These are phyloP conservation scores for Coemansia asiatica DNA, from an alignment of 192 early-diverging fungal species.

Conservation along the genomic window DNA sequence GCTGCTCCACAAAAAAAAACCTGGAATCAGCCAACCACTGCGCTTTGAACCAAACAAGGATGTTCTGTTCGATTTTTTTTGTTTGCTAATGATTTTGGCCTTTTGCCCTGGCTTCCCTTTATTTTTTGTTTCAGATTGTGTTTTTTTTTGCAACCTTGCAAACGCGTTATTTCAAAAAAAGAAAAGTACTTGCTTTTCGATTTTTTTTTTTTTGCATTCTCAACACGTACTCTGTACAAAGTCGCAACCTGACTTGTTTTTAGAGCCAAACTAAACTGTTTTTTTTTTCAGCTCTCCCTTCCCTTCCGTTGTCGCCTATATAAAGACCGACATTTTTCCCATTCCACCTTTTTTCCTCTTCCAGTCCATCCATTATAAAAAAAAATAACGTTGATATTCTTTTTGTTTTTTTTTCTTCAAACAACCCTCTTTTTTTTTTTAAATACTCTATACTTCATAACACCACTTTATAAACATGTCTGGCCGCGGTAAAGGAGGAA, in stretches of 20 bases:
- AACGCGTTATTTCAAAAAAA: neutral
- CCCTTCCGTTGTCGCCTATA: constrained; percentile 15
- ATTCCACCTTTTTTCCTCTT: neutral
- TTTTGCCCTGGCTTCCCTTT: neutral
- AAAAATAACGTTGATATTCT: neutral
- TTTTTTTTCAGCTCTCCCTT: neutral
- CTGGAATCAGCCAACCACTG: constrained; percentile 2
- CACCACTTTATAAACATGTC: constrained; percentile 64
- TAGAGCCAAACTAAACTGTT: neutral
- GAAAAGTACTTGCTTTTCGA: neutral
- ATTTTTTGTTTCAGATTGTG: neutral
- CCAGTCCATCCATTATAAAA: neutral
- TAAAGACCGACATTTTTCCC: constrained; percentile 8
- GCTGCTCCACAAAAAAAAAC: neutral
- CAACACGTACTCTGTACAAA: neutral
- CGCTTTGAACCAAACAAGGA: neutral
- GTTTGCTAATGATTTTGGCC: neutral
- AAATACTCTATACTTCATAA: neutral
- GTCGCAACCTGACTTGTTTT: neutral
- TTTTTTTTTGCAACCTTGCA: neutral
- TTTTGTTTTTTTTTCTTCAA: neutral
- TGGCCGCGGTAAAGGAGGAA: constrained; percentile 99
- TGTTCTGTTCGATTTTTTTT: constrained; percentile 13
- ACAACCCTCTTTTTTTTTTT: constrained; percentile 8
- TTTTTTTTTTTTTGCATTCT: constrained; percentile 6